These are phyloP conservation scores for Articulospora tetracladia DNA, from an alignment of 495 filamentous ascomycete genomes.

Conservation along the genomic window DNA sequence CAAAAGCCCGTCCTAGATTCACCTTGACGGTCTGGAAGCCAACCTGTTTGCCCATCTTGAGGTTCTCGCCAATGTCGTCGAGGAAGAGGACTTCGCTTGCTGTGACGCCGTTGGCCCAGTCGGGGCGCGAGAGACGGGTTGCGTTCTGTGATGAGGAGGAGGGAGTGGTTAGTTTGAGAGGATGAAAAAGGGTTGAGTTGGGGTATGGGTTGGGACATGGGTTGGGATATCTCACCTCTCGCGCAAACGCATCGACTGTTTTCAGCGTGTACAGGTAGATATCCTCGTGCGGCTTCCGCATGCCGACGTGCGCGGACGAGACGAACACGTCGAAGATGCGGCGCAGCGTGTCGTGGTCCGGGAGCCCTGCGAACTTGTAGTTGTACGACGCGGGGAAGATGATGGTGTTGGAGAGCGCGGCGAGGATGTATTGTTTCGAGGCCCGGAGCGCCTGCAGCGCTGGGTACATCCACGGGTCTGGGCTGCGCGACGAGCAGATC, in stretches of 20 bases:
- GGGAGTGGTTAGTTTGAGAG: no score
- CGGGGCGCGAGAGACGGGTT: slow-evolving; percentile 33
- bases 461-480: slow-evolving; percentile 85
- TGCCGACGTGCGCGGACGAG: slow-evolving; percentile 76
- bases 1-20: slow-evolving; percentile 66
- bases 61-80: slow-evolving; percentile 94
- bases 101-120: slow-evolving; percentile 47
- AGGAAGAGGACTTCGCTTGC: slow-evolving; percentile 77
- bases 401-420: slow-evolving; percentile 84
- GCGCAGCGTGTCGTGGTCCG: slow-evolving; percentile 43
- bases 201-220: no score
- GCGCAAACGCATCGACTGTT: slow-evolving; percentile 57
- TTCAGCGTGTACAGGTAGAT: slow-evolving; percentile 75
- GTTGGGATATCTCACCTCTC: no score
- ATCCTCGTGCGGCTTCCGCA: slow-evolving; percentile 79
- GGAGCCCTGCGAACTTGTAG: slow-evolving; percentile 48
- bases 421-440: slow-evolving; percentile 65
- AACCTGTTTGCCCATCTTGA: slow-evolving; percentile 70
- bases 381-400: slow-evolving; percentile 59
- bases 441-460: slow-evolving; percentile 67
- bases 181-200: no score
- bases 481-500: slow-evolving; percentile 69
- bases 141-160: no score
- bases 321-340: slow-evolving; percentile 79
- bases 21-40: slow-evolving; percentile 88